Conservation (phyloP, 345 rosid species). For the Salix viminalis region DNA sequence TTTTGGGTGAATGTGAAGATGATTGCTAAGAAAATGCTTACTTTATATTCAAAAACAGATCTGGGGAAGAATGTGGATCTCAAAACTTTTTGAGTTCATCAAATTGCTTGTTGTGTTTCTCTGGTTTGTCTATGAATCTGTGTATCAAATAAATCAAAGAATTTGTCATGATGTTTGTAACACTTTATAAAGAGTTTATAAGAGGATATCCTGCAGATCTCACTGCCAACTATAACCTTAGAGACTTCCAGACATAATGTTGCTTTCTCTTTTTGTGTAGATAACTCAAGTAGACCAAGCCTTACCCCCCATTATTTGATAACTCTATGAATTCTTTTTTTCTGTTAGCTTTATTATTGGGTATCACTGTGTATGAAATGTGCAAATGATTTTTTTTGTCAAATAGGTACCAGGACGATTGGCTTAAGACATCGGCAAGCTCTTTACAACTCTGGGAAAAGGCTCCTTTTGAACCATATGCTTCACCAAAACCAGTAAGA, state of each 20-base stretch:
- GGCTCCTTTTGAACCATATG: conserved; percentile 98
- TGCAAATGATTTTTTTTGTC: conserved; percentile 6
- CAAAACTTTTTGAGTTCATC: neutral
- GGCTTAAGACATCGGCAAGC: conserved; percentile 85
- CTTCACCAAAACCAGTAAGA: conserved; percentile 75
- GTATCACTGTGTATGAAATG: neutral
- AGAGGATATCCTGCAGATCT: neutral
- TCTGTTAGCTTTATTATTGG: neutral
- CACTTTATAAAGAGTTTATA: neutral
- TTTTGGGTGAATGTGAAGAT: neutral
- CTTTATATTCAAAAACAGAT: neutral
- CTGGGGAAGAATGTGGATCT: neutral
- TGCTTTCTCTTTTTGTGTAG: neutral
- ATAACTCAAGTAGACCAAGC: neutral
- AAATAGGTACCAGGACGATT: conserved; percentile 94
- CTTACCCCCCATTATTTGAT: neutral
- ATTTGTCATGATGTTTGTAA: neutral
- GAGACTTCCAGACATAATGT: neutral
- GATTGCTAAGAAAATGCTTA: neutral
- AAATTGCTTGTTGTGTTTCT: neutral
- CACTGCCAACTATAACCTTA: neutral
- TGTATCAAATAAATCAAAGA: neutral
- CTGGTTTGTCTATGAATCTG: neutral
- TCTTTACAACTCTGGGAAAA: conserved; percentile 93
- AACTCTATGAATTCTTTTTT: neutral